These are phyloP conservation scores for Lipomyces japonicus DNA, from an alignment of 805 yeast species.

Conservation along the genomic window DNA sequence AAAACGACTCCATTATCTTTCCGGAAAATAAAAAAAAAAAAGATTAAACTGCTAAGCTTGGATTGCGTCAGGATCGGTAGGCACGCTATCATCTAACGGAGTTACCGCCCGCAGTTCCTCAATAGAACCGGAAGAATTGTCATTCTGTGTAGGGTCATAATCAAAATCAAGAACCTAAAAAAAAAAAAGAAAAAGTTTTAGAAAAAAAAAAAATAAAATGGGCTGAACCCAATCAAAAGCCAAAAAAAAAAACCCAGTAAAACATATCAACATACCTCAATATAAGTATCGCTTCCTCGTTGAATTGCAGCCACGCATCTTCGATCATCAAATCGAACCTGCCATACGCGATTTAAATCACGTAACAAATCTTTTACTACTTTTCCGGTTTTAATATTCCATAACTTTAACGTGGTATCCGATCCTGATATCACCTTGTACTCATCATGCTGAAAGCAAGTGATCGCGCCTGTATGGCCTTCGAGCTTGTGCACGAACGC, in stretches of 20 bases:
- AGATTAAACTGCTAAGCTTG: too few species aligned
- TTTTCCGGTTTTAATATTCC: conserved; percentile 78
- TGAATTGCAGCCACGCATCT: conserved; percentile 91
- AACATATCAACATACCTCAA: conserved; percentile 86
- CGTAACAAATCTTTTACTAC: conserved; percentile 65
- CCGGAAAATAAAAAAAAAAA: too few species aligned
- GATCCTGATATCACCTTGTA: conserved; percentile 84
- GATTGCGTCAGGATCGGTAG: too few species aligned
- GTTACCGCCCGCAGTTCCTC: too few species aligned
- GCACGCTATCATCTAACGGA: too few species aligned
- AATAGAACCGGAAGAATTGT: not conserved
- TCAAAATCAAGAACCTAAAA: conserved; percentile 22
- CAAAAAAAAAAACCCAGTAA: too few species aligned
- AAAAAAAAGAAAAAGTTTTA: not conserved
- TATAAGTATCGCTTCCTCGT: conserved; percentile 60
- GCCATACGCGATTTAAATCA: conserved; percentile 90
- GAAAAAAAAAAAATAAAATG: conserved; percentile 1
- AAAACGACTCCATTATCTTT: too few species aligned
- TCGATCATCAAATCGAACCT: conserved; percentile 78
- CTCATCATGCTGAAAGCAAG: conserved; percentile 89
- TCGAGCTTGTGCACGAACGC: conserved; percentile 61
- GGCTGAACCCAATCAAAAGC: not conserved
- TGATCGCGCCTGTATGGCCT: conserved; percentile 82
- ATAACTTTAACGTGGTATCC: conserved; percentile 78
- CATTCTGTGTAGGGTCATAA: conserved; percentile 20